These are phyloP conservation scores for Cercospora brassicicola DNA, from an alignment of 2,329 filamentous ascomycete species.

Conservation along the genomic window DNA sequence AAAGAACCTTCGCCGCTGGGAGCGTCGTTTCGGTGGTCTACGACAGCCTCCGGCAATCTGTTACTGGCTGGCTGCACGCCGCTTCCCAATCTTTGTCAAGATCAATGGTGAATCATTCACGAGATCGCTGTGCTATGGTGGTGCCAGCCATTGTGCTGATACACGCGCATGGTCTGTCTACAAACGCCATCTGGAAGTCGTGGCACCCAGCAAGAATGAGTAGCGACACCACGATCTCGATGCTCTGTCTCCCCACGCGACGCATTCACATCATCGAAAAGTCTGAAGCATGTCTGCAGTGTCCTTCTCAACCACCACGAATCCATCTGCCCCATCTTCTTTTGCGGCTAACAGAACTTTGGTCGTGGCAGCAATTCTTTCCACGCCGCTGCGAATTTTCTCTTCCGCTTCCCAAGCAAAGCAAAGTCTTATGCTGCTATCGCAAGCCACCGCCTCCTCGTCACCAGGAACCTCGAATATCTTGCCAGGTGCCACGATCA, in stretches of 20 bases:
- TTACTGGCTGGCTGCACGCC: background rate
- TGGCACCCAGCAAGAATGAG: background rate
- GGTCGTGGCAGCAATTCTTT: constrained; percentile 59
- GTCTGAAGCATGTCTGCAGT: constrained; percentile 20
- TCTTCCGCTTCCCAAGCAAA: constrained; percentile 72
- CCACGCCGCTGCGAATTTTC: constrained; percentile 66
- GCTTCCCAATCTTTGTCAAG: background rate
- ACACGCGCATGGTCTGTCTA: background rate
- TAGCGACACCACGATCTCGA: background rate
- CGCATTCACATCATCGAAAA: constrained; percentile 15
- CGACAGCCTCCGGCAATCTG: background rate
- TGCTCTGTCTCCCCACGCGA: background rate
- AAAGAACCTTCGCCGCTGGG: background rate
- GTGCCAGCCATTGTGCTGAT: background rate
- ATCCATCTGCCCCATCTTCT: constrained; percentile 17
- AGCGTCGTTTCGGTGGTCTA: background rate
- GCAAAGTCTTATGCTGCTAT: constrained; percentile 62
- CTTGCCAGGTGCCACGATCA: constrained; percentile 67
- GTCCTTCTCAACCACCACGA: constrained; percentile 24
- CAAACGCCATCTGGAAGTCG: background rate
- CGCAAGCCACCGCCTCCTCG: constrained; percentile 55
- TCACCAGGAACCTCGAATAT: constrained; percentile 63
- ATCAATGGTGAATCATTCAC: background rate
- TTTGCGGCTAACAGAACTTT: constrained; percentile 36
- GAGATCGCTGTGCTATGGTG: background rate